phyloP scores from a whole-genome alignment of 2,329 filamentous ascomycete genomes.

The Phoma sp. region DNA sequence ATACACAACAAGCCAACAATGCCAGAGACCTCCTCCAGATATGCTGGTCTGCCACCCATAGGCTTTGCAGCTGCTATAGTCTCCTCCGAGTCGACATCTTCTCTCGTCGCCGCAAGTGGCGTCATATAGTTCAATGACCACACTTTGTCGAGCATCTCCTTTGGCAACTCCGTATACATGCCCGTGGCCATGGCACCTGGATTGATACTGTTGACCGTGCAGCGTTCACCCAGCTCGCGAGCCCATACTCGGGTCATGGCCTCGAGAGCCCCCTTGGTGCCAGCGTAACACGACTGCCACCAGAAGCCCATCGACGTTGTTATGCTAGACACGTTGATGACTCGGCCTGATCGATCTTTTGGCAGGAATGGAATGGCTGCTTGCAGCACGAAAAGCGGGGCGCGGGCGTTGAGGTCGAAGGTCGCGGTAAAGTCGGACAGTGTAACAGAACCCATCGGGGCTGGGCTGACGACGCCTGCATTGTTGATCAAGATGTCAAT shows the following conservation, averaged over 20 bases:
- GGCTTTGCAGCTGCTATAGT: slow-evolving; percentile 63
- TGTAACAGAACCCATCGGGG: slow-evolving; percentile 50
- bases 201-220: slow-evolving; percentile 68
- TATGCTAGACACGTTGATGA: slow-evolving; percentile 65
- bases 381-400: slow-evolving; percentile 70
- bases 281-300: slow-evolving; percentile 64
- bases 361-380: slow-evolving; percentile 71
- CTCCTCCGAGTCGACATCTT: slow-evolving; percentile 52
- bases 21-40: slow-evolving; percentile 71
- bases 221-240: slow-evolving; percentile 62
- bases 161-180: slow-evolving; percentile 65
- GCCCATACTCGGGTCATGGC: slow-evolving; percentile 70
- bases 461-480: slow-evolving; percentile 71
- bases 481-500: slow-evolving; percentile 86
- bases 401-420: slow-evolving; percentile 63
- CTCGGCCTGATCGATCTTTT: slow-evolving; percentile 65
- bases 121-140: slow-evolving; percentile 64
- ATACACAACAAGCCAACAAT: slow-evolving; percentile 76
- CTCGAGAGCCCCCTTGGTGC: slow-evolving; percentile 68
- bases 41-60: slow-evolving; percentile 63
- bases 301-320: slow-evolving; percentile 60
- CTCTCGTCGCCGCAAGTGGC: slow-evolving; percentile 63
- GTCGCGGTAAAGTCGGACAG: slow-evolving; percentile 66
- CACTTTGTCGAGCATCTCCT: slow-evolving; percentile 64
- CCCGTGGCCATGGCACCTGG: slow-evolving; percentile 62